These are phyloP conservation scores for Cordyceps cicadae DNA, from an alignment of 2,329 filamentous ascomycete genomes.

Conservation along the genomic window DNA sequence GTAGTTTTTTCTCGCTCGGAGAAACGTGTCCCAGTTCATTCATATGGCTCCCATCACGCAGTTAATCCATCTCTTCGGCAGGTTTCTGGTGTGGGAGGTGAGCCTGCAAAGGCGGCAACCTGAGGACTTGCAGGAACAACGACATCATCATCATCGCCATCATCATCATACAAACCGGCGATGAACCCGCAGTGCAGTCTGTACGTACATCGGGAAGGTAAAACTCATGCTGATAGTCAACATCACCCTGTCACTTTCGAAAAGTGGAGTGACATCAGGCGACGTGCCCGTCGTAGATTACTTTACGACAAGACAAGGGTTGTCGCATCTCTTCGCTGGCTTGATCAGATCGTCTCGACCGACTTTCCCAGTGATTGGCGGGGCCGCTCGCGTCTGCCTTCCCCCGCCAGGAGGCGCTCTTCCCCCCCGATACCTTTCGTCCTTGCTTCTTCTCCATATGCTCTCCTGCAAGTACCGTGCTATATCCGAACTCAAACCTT, in stretches of 20 bases:
- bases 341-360: not conserved
- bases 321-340: not conserved
- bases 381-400: not conserved
- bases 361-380: not conserved
- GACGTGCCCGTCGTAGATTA: not conserved
- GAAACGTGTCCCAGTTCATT: not conserved
- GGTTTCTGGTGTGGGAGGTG: not conserved
- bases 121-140: not conserved
- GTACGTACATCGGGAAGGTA: not conserved
- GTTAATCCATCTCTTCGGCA: not conserved
- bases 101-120: not conserved
- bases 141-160: not conserved
- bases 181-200: constrained; percentile 1
- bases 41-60: not conserved
- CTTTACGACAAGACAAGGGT: not conserved
- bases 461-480: not conserved
- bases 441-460: not conserved
- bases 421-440: not conserved
- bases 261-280: not conserved
- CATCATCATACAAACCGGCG: not conserved
- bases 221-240: not conserved
- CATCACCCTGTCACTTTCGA: constrained; percentile 6
- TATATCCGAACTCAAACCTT: not conserved
- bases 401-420: not conserved
- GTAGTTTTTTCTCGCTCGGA: not conserved